Evolutionary conservation across 2,329 filamentous ascomycete species (phyloP).

Genomic region (Neonectria coccinea): DNA sequence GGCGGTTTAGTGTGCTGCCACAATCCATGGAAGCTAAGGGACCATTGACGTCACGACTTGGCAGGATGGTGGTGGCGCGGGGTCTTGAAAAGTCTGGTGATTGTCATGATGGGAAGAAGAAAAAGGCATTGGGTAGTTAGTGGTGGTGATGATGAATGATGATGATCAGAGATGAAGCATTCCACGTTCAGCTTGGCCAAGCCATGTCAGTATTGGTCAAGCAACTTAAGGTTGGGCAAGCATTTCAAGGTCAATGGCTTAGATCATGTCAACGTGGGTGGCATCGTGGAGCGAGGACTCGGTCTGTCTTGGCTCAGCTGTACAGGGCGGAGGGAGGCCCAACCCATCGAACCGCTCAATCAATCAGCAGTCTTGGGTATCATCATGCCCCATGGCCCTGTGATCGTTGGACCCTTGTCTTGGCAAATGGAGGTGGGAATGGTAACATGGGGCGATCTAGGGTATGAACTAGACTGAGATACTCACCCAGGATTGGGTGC

Average conservation of each 20-base stretch:
- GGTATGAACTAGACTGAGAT: not conserved
- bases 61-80: not conserved
- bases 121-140: not conserved
- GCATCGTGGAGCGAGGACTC: conserved; percentile 1
- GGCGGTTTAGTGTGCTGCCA: not conserved
- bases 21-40: conserved; percentile 5
- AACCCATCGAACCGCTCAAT: not conserved
- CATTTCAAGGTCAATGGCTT: no score
- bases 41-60: conserved; percentile 37
- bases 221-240: not conserved
- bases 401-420: conserved; percentile 9
- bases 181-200: not conserved
- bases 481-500: not conserved
- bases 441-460: not conserved
- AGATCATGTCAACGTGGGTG: not conserved
- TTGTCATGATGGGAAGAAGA: conserved; percentile 12
- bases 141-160: conserved; percentile 8
- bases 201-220: not conserved
- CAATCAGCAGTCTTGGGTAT: not conserved
- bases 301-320: conserved; percentile 3
- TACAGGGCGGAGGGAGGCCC: not conserved
- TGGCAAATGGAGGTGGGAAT: not conserved
- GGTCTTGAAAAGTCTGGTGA: conserved; percentile 26
- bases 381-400: not conserved
- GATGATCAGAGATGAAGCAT: not conserved